These are phyloP conservation scores for Fusarium falciforme DNA, from an alignment of 2,329 filamentous ascomycete species.

Conservation along the genomic window DNA sequence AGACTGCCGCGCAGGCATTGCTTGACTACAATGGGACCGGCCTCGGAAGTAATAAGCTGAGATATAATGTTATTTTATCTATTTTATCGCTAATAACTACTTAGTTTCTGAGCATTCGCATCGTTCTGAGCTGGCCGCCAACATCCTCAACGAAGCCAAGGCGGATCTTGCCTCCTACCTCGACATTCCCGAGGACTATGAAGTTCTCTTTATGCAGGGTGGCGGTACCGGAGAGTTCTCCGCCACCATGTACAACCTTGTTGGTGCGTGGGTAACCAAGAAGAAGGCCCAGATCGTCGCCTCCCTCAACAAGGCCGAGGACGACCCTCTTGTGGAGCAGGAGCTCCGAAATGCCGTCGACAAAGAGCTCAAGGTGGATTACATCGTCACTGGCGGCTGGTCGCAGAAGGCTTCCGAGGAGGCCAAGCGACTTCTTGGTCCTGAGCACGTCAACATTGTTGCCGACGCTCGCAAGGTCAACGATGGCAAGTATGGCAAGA, in stretches of 20 bases:
- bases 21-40: neutral
- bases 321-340: slow-evolving; percentile 64
- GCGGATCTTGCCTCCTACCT: slow-evolving; percentile 78
- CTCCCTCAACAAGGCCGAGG: slow-evolving; percentile 61
- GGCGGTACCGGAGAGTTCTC: slow-evolving; percentile 90
- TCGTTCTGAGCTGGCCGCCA: slow-evolving; percentile 80
- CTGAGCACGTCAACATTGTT: slow-evolving; percentile 80
- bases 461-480: slow-evolving; percentile 74
- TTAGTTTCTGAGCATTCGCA: slow-evolving; percentile 65
- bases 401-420: slow-evolving; percentile 90
- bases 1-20: slow-evolving; percentile 65
- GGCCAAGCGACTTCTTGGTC: slow-evolving; percentile 79
- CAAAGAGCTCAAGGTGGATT: slow-evolving; percentile 83
- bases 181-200: slow-evolving; percentile 87
- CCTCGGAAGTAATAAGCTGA: too few relatives aligned
- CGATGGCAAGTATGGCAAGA: slow-evolving; percentile 85
- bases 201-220: slow-evolving; percentile 88
- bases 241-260: slow-evolving; percentile 85
- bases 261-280: slow-evolving; percentile 82
- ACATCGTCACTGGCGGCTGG: slow-evolving; percentile 89
- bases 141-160: slow-evolving; percentile 84
- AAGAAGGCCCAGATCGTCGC: slow-evolving; percentile 70
- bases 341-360: slow-evolving; percentile 73
- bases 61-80: too few relatives aligned
- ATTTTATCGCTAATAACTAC: too few relatives aligned